These are phyloP conservation scores for Salisapilia sapeloensis DNA, from an alignment of 352 stramenopile genomes.

Conservation along the genomic window DNA sequence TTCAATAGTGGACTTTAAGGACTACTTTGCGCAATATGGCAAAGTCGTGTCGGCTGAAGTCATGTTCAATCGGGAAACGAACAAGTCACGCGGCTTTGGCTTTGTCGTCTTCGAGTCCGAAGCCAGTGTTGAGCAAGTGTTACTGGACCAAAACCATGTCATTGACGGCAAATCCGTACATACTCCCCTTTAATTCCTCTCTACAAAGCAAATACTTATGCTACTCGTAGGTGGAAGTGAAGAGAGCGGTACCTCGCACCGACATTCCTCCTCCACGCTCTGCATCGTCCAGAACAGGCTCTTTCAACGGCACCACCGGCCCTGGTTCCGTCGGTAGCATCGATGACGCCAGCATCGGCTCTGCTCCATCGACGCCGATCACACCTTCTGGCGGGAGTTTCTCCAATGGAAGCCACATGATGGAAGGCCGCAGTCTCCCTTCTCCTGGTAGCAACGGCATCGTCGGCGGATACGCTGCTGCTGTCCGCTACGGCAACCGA, in stretches of 20 bases:
- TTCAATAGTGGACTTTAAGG: conserved; percentile 68
- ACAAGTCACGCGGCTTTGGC: conserved; percentile 88
- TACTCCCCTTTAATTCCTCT: neutral
- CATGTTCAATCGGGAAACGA: conserved; percentile 91
- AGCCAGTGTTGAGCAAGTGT: conserved; percentile 67
- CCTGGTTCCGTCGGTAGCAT: conserved; percentile 55
- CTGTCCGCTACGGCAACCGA: conserved; percentile 50
- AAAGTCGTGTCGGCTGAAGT: conserved; percentile 88
- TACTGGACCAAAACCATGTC: conserved; percentile 79
- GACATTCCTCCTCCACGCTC: conserved; percentile 60
- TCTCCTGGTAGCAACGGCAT: conserved; percentile 11
- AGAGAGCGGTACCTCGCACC: conserved; percentile 67
- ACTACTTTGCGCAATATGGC: conserved; percentile 87
- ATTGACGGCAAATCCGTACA: conserved; percentile 83
- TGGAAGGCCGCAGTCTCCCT: conserved; percentile 33
- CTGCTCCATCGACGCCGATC: conserved; percentile 21
- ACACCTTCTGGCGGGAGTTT: no score
- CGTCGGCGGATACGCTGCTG: conserved; percentile 58
- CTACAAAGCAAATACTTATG: neutral
- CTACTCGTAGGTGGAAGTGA: conserved; percentile 49
- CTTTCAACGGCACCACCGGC: conserved; percentile 60
- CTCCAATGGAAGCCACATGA: conserved; percentile 32
- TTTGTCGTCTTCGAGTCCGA: conserved; percentile 90
- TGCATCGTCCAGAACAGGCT: conserved; percentile 50
- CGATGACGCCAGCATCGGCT: conserved; percentile 41